Conservation (phyloP, 331 rosid genomes). For the Acacia concinna region DNA sequence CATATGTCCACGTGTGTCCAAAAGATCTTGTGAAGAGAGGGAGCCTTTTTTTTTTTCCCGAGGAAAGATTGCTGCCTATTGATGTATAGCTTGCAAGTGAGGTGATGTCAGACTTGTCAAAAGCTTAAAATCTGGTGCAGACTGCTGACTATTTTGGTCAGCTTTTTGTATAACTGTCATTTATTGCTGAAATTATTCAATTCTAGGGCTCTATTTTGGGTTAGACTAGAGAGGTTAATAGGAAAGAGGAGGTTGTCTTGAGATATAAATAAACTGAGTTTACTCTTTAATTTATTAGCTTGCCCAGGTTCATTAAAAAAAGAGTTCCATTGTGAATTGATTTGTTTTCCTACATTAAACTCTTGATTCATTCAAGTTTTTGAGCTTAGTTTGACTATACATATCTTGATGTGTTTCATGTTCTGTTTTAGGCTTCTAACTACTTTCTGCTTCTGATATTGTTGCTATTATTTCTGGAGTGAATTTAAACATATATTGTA, state of each 20-base stretch:
- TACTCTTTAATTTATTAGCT: neutral
- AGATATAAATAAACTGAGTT: neutral
- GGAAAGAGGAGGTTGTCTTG: neutral
- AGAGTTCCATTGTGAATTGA: neutral
- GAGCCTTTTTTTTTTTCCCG: too few relatives aligned
- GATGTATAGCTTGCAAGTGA: neutral
- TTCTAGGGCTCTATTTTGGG: neutral
- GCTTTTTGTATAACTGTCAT: neutral
- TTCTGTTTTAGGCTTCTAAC: neutral
- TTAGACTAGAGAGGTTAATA: neutral
- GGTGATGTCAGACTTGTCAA: neutral
- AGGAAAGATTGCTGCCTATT: neutral
- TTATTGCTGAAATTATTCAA: neutral
- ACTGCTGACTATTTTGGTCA: neutral
- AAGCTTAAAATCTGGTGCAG: neutral
- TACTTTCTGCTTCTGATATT: slow-evolving; percentile 1
- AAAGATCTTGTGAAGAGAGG: neutral
- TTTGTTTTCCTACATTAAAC: neutral
- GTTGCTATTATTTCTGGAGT: neutral
- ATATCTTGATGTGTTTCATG: neutral
- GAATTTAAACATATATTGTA: slow-evolving; percentile 13
- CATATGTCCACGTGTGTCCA: neutral
- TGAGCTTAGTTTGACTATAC: neutral
- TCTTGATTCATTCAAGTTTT: neutral
- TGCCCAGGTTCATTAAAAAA: neutral